Conservation (phyloP, 148 eudicot species). For the Diospyros kaki region DNA sequence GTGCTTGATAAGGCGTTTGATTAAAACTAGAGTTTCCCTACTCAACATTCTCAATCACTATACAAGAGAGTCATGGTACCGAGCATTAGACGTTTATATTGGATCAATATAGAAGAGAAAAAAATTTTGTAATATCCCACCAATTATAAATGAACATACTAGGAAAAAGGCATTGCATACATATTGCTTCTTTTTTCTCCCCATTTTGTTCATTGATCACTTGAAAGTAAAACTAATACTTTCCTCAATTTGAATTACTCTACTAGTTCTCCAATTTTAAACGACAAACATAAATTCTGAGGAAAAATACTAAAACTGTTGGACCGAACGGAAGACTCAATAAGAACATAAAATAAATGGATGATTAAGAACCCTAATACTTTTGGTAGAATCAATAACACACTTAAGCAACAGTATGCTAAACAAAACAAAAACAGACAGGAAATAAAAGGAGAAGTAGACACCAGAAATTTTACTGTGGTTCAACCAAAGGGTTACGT, state of each 20-base stretch:
- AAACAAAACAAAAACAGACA: too few relatives aligned
- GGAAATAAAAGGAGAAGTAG: too few relatives aligned
- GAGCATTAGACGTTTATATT: neutral
- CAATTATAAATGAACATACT: slow-evolving; percentile 1
- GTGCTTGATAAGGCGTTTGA: slow-evolving; percentile 24
- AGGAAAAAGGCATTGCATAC: neutral
- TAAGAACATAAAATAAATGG: too few relatives aligned
- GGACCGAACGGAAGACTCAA: too few relatives aligned
- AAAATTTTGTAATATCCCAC: neutral
- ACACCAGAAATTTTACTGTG: too few relatives aligned
- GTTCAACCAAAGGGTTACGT: too few relatives aligned
- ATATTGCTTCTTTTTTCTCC: neutral
- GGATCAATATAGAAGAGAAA: neutral
- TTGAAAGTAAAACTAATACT: neutral
- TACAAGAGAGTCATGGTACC: neutral
- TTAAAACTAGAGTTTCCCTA: slow-evolving; percentile 29
- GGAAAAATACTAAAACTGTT: neutral
- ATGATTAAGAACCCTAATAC: too few relatives aligned
- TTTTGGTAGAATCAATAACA: too few relatives aligned
- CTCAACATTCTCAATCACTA: slow-evolving; percentile 26
- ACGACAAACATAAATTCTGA: neutral
- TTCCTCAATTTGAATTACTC: too few relatives aligned
- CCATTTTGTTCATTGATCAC: neutral
- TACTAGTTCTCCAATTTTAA: neutral
- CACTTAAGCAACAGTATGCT: too few relatives aligned